Base-by-base conservation (phyloP, 129 eudicot species). In the Rutidosis leptorrhynchoides region DNA sequence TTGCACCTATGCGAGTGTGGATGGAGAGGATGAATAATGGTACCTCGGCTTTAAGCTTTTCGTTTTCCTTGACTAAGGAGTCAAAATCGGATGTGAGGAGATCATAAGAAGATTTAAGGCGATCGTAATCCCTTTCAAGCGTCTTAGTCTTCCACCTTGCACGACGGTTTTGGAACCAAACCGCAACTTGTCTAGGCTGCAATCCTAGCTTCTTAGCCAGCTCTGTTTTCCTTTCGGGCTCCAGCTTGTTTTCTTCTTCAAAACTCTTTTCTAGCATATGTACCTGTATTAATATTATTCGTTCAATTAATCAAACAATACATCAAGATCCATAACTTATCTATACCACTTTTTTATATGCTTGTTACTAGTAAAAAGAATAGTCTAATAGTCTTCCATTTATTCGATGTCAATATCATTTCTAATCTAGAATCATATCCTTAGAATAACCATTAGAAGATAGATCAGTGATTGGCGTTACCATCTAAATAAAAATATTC, bases 151-250 rank as follows among this genome's bases (percentile, higher is more conserved):
- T 90, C 92, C 92, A 90, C 80, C 95, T 76, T 11, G 97, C 97
- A 45, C 97, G 95, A 71, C 95, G 95, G 87, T 90, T 90, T 69
- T 87, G 97, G 81, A 90, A 90, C 97, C 97, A 90, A 40, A 90
- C 92, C 30, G 97, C 97, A 85, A 90, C 97, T 87, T 90, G 97
- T 54, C 97, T 74, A 14, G 95, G 97, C 89, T 87, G 95, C 78
- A 90, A 73, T 62, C 95, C 88, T 2, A 90, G 90, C 83, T 82
- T 81, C 74, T 80, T 90, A 7, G 97, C 97, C 33, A 90, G 83
- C 82, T 90, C 83, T 1, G 83, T 84, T 79, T 87, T 90, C 55
- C 97, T 80, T 63, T 90, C 95, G 29, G 89, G 97, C 84, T 90
- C 97, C 90, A 90, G 93, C 65, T 90, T 90, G 79, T 87, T 90